A percentile compares a stretch with the other conserved stretches of the same genome.
Evolutionary conservation across 345 rosid genomes (phyloP).

Genomic region (Tarenaya hassleriana): DNA sequence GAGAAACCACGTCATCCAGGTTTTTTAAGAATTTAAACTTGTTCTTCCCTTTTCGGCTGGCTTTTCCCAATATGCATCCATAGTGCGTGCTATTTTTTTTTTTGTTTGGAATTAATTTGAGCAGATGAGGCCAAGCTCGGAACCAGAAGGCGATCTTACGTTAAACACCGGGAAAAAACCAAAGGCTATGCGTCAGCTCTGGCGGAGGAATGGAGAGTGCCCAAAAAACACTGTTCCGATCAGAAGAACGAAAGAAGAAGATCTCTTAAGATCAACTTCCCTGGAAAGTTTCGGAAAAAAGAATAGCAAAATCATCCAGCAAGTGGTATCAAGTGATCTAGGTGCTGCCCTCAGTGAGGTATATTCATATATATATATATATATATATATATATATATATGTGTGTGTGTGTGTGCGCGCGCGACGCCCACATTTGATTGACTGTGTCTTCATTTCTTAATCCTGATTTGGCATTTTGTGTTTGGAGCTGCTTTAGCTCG

Average conservation of each 20-base stretch:
- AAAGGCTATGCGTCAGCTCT: constrained; percentile 24
- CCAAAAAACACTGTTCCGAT: constrained; percentile 41
- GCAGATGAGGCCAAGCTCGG: constrained; percentile 41
- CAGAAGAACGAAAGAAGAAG: constrained; percentile 39
- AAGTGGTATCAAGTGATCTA: constrained; percentile 11
- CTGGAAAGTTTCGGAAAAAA: constrained; percentile 39
- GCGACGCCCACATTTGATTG: too few relatives aligned
- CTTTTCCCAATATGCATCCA: too few relatives aligned
- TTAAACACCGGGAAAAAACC: constrained; percentile 3
- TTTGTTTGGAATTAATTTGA: too few relatives aligned
- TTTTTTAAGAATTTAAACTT: too few relatives aligned
- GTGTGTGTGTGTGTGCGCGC: too few relatives aligned
- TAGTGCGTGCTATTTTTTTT: too few relatives aligned
- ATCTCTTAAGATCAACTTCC: constrained; percentile 40
- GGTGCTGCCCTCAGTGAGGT: constrained; percentile 3
- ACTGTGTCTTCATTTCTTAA: neutral
- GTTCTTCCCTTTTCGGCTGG: too few relatives aligned
- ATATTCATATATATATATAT: constrained; percentile 22
- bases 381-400: neutral
- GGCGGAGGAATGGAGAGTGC: constrained; percentile 45
- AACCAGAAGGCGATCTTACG: constrained; percentile 32
- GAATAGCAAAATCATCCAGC: constrained; percentile 31
- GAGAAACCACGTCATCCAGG: neutral
- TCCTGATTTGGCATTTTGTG: neutral
- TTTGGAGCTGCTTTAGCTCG: constrained; percentile 25